A percentile compares a stretch with the other conserved stretches of the same genome.
Evolutionary conservation across 257 asterid species (phyloP).

Genomic region (Solanum piurae): DNA sequence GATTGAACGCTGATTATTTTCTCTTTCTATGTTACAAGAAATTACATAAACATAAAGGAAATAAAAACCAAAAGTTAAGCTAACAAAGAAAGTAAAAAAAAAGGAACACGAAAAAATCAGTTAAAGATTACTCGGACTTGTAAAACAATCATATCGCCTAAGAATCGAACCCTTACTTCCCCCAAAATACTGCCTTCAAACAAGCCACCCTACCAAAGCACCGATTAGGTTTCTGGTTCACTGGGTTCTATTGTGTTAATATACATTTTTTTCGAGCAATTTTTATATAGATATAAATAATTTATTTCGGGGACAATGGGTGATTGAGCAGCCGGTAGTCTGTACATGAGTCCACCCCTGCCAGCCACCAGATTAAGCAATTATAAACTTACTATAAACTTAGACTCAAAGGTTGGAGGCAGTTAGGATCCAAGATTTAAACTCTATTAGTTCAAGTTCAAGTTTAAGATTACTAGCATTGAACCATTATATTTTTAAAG

Average conservation of each 20-base stretch:
- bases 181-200: background rate
- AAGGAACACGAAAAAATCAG: background rate
- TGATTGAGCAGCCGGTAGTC: background rate
- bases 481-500: background rate
- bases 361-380: background rate
- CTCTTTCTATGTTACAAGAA: background rate
- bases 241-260: background rate
- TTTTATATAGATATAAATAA: background rate
- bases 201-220: background rate
- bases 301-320: background rate
- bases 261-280: background rate
- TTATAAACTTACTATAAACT: background rate
- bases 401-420: background rate
- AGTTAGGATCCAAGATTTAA: background rate
- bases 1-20: background rate
- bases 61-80: background rate
- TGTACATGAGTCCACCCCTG: background rate
- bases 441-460: background rate
- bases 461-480: background rate
- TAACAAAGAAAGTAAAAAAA: background rate
- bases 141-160: background rate
- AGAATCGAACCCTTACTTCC: background rate
- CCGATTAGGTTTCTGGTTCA: background rate
- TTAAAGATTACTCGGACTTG: background rate
- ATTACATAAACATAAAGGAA: background rate